phyloP scores from a whole-genome alignment of 2,329 filamentous ascomycete species.

The Arthrobotrys conoides region DNA sequence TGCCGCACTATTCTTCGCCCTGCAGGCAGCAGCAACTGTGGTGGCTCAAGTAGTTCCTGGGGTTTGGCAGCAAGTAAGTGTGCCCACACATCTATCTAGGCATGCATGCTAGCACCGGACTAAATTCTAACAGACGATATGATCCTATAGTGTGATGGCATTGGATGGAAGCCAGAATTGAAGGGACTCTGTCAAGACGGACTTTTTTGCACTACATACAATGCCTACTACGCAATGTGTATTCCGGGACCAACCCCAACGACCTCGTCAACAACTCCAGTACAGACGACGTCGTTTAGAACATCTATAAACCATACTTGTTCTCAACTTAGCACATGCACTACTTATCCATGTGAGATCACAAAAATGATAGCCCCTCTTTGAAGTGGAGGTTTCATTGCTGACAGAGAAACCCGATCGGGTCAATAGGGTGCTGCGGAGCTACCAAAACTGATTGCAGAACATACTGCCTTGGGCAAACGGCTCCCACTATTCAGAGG shows the following conservation, averaged over 20 bases:
- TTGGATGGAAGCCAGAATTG: conserved; percentile 12
- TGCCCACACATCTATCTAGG: no score
- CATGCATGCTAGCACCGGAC: background rate
- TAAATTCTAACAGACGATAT: background rate
- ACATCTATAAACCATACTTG: conserved; percentile 7
- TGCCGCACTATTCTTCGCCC: background rate
- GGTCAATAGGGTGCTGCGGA: conserved; percentile 19
- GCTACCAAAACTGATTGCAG: conserved; percentile 35
- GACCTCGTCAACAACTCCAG: background rate
- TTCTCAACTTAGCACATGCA: conserved; percentile 22
- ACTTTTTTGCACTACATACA: conserved; percentile 32
- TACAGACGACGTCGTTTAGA: background rate
- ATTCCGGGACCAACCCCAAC: conserved; percentile 17
- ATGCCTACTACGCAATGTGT: conserved; percentile 46
- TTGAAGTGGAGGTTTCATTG: background rate
- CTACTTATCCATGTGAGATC: conserved; percentile 11
- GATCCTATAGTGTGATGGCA: conserved; percentile 33
- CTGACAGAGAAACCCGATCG: background rate
- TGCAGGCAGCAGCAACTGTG: conserved; percentile 1
- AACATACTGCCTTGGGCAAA: conserved; percentile 25
- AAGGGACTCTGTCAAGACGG: conserved; percentile 9
- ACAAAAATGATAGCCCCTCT: background rate
- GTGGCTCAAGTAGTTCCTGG: conserved; percentile 18
- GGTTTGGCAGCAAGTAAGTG: conserved; percentile 33
- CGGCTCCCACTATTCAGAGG: background rate